Evolutionary conservation across 345 rosid genomes (phyloP), one percentile per base, ranked within the genome.

Genomic region (Euphorbia tirucalli): DNA sequence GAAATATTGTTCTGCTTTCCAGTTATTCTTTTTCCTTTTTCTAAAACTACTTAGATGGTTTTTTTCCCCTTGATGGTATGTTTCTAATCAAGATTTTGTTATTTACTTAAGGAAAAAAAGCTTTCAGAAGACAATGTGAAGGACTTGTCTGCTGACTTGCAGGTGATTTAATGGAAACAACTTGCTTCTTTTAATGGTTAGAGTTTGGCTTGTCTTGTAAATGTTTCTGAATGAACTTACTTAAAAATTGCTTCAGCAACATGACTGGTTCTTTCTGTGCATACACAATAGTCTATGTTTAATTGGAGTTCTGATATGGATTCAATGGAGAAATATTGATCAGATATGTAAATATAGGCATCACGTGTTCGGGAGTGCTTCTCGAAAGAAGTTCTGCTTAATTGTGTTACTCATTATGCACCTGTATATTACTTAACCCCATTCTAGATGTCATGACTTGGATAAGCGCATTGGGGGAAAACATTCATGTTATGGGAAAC

Each of bases 71-170:
- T 28, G 22, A 43, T 41, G 15, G 32, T 65, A 58, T 37, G 4
- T 75, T 69, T 65, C n/a, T 70, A 63, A 11, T 28, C 71, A 64
- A 49, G 56, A n/a, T 27, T 10, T 32, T 52, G 25, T 1, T 3
- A 41, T 55, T 60, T 60, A 14, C 18, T 43, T 16, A 81, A 94
- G 98, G 97, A 94, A 75, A 94, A 92, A 80, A 92, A 94, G 87
- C 93, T 94, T 13, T 94, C 98, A 16, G 98, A 94, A 84, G 98
- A 94, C 87, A 94, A 92, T 69, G 90, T 86, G 81, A 94, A 90
- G 80, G 98, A 89, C 85, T 82, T 92, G 72, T 92, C 97, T 56
- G 80, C 85, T 76, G 98, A 90, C 81, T 78, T 94, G 79, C 95
- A 91, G 96, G 98, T 94, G 78, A 77, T 27, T 55, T 71, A 28